A percentile compares a stretch with the other conserved stretches of the same genome.
These are phyloP conservation scores for Bryum argenteum DNA, from an alignment of 225 moss, liverwort and hornwort species.

Conservation along the genomic window DNA sequence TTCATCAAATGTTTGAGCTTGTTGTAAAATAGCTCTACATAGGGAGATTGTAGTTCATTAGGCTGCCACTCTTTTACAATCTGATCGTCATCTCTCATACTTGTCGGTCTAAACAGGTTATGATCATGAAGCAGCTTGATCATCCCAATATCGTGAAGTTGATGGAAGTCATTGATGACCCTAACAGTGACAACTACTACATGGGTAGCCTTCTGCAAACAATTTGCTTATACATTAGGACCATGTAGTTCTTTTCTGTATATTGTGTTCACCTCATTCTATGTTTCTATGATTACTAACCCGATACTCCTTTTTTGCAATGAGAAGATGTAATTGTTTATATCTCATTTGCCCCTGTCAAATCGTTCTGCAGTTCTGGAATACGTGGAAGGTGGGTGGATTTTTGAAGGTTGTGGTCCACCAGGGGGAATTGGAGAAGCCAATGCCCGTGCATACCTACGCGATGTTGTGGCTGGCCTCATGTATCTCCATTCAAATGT, in stretches of 20 bases:
- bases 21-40: conserved; percentile 1
- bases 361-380: conserved; percentile 72
- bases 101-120: conserved; percentile 62
- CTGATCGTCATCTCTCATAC: conserved; percentile 12
- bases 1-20: conserved; percentile 15
- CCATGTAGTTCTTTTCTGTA: background rate
- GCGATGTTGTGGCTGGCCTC: conserved; percentile 85
- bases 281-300: no score
- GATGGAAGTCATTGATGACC: conserved; percentile 70
- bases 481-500: conserved; percentile 86
- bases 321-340: background rate
- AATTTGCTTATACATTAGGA: conserved; percentile 5
- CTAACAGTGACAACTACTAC: conserved; percentile 62
- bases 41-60: background rate
- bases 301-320: background rate
- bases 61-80: background rate
- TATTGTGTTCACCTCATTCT: background rate
- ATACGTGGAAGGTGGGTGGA: conserved; percentile 86
- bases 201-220: conserved; percentile 38
- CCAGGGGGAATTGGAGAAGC: conserved; percentile 81
- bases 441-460: conserved; percentile 65
- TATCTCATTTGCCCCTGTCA: conserved; percentile 17
- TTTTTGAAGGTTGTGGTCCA: conserved; percentile 97
- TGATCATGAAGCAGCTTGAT: conserved; percentile 94
- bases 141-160: conserved; percentile 73